A percentile compares a stretch with the other conserved stretches of the same genome.
Conservation (phyloP, 2,329 filamentous ascomycete genomes). For the Pestalotiopsis sp. region DNA sequence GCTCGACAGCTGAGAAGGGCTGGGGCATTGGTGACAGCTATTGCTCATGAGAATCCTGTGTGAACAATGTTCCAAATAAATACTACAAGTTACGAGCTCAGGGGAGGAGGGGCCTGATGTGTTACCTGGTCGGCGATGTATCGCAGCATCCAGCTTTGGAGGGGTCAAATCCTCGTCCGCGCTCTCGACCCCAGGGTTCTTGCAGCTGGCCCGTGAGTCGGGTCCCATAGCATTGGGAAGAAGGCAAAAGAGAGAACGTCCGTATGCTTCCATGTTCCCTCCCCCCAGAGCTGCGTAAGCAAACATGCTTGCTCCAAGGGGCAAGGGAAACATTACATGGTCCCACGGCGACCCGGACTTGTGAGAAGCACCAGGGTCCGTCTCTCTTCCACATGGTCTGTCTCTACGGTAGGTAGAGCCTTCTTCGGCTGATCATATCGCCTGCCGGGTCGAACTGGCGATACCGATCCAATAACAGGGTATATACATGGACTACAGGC, state of each 20-base stretch:
- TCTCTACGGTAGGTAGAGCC: background rate
- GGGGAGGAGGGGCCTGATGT: background rate
- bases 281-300: background rate
- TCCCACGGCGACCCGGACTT: too few species aligned
- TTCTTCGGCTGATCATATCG: constrained; percentile 2
- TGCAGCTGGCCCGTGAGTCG: background rate
- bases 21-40: background rate
- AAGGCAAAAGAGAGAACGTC: background rate
- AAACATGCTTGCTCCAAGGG: background rate
- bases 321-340: background rate
- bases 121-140: background rate
- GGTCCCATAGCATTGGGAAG: too few species aligned
- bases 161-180: background rate
- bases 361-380: background rate
- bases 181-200: background rate
- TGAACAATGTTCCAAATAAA: background rate
- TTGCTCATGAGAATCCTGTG: background rate
- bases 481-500: too few species aligned
- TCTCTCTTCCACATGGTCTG: background rate
- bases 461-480: constrained; percentile 3
- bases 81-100: background rate
- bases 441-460: background rate
- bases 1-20: background rate
- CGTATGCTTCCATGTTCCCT: background rate
- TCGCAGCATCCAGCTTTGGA: background rate